Conservation (phyloP, 305 asterid genomes). For the Andrographis paniculata region DNA sequence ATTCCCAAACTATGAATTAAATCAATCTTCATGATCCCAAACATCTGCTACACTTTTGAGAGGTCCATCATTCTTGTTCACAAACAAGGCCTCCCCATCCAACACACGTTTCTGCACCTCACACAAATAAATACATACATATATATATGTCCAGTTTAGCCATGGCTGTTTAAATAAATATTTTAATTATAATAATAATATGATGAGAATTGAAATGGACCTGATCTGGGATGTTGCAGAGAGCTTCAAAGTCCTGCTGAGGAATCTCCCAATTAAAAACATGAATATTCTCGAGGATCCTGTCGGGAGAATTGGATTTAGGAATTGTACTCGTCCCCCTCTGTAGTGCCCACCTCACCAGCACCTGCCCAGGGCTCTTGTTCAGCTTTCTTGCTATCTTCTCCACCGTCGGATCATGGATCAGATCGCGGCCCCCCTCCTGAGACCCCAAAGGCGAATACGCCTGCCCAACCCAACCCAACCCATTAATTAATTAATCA, state of each 20-base stretch:
- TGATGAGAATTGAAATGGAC: slow-evolving; percentile 23
- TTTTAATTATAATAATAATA: not conserved
- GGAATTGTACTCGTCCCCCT: slow-evolving; percentile 70
- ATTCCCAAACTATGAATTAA: too few species aligned
- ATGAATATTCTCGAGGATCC: slow-evolving; percentile 51
- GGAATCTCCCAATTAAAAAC: slow-evolving; percentile 63
- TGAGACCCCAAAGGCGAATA: slow-evolving; percentile 66
- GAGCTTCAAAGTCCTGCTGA: slow-evolving; percentile 43
- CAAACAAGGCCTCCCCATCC: slow-evolving; percentile 49
- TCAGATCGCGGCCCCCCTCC: slow-evolving; percentile 31
- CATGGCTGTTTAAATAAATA: not conserved
- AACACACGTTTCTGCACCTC: slow-evolving; percentile 42
- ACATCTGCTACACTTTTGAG: slow-evolving; percentile 34
- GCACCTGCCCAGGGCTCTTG: slow-evolving; percentile 67
- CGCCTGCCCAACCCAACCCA: slow-evolving; percentile 28
- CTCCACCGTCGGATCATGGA: slow-evolving; percentile 51
- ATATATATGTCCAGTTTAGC: not conserved
- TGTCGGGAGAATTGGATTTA: slow-evolving; percentile 37
- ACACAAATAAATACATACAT: not conserved
- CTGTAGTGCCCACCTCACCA: slow-evolving; percentile 65
- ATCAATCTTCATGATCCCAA: slow-evolving; percentile 66
- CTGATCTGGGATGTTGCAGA: slow-evolving; percentile 40
- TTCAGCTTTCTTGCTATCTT: slow-evolving; percentile 41
- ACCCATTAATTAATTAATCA: too few species aligned
- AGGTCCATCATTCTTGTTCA: slow-evolving; percentile 58